Percentiles rank a stretch among this genome's conserved stretches.
phyloP scores from a whole-genome alignment of 1,284 basidiomycete species.

The Calocybe gambosa region DNA sequence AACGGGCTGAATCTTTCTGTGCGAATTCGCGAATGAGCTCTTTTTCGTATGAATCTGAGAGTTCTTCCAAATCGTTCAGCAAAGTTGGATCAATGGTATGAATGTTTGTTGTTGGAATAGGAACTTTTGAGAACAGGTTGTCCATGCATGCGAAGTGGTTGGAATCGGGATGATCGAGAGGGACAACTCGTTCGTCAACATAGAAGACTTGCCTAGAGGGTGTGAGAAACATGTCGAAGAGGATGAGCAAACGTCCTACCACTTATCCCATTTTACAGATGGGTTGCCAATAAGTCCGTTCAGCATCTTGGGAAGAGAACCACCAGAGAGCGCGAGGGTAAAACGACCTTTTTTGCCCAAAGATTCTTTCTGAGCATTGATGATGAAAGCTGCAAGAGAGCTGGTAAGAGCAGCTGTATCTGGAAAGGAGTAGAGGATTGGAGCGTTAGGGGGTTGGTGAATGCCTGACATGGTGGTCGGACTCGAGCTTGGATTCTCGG shows the following conservation, averaged over 20 bases:
- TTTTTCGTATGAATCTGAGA: slow-evolving; percentile 90
- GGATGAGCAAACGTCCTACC: slow-evolving; percentile 45
- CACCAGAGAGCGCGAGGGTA: slow-evolving; percentile 90
- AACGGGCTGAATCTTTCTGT: slow-evolving; percentile 83
- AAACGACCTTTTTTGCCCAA: slow-evolving; percentile 86
- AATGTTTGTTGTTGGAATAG: slow-evolving; percentile 75
- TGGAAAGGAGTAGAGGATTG: slow-evolving; percentile 74
- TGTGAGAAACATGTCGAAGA: slow-evolving; percentile 7
- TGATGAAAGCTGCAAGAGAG: slow-evolving; percentile 77
- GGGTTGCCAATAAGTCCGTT: slow-evolving; percentile 67
- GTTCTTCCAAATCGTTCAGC: slow-evolving; percentile 80
- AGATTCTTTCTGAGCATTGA: slow-evolving; percentile 87
- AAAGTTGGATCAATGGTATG: slow-evolving; percentile 76
- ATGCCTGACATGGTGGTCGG: slow-evolving; percentile 22
- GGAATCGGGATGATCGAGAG: slow-evolving; percentile 87
- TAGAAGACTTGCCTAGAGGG: slow-evolving; percentile 90
- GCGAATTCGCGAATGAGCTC: slow-evolving; percentile 89
- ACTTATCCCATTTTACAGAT: slow-evolving; percentile 91
- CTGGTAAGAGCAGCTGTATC: slow-evolving; percentile 48
- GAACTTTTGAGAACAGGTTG: slow-evolving; percentile 80
- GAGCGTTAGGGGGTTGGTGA: slow-evolving; percentile 51
- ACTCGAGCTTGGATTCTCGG: not conserved
- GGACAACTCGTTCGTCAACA: slow-evolving; percentile 94
- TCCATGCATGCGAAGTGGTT: slow-evolving; percentile 81
- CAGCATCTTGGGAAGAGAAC: slow-evolving; percentile 86